These are phyloP conservation scores for Mycena haematopus DNA, from an alignment of 768 basidiomycete species.

Conservation along the genomic window DNA sequence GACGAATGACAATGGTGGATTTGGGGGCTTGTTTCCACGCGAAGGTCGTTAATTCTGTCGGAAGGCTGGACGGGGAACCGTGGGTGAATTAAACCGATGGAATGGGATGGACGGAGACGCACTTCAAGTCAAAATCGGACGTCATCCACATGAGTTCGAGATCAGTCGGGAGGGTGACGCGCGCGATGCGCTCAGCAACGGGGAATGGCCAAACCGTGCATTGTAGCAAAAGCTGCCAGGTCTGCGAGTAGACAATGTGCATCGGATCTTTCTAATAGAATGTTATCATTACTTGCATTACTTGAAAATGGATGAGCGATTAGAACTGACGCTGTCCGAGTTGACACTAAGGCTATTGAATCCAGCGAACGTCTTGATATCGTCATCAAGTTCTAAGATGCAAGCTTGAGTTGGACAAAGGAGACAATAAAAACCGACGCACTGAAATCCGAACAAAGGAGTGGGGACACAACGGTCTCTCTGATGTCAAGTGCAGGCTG, in stretches of 20 bases:
- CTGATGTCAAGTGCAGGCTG: conserved; percentile 4
- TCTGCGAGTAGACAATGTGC: conserved; percentile 20
- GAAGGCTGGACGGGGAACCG: conserved; percentile 3
- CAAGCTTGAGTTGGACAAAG: background rate
- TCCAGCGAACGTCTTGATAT: conserved; percentile 10
- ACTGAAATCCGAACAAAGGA: conserved; percentile 26
- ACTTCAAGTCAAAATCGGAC: conserved; percentile 25
- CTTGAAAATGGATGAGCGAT: background rate
- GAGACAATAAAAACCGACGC: background rate
- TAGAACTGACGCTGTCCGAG: background rate
- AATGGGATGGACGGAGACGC: background rate
- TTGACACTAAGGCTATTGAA: conserved; percentile 15
- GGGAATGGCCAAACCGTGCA: conserved; percentile 15
- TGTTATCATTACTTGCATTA: background rate
- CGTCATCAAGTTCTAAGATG: conserved; percentile 1
- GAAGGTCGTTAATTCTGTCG: conserved; percentile 26
- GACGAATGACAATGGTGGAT: conserved; percentile 21
- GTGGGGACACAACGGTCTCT: conserved; percentile 11
- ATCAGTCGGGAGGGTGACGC: conserved; percentile 3
- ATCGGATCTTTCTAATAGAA: conserved; percentile 13
- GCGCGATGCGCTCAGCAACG: background rate
- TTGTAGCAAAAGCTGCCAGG: conserved; percentile 12
- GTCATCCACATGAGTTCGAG: conserved; percentile 18
- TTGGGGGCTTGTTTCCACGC: conserved; percentile 23
- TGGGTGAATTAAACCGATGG: background rate